Conservation (phyloP, 176 grass and related monocot species). For the Oryza brachyantha region DNA sequence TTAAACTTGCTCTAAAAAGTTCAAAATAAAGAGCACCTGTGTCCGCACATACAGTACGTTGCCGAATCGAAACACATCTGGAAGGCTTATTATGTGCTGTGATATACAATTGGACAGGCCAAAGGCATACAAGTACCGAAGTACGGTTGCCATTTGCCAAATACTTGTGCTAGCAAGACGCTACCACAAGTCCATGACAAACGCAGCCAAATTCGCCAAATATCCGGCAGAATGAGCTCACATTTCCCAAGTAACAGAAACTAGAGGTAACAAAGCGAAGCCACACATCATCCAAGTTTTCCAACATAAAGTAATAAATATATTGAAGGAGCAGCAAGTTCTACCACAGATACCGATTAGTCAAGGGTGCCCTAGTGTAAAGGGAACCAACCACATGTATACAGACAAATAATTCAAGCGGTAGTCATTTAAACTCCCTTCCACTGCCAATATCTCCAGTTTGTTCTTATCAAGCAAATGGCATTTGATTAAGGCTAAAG, state of each 20-base stretch:
- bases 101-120: not conserved
- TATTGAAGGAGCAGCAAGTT: slow-evolving; percentile 28
- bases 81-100: not conserved
- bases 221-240: not conserved
- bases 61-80: not conserved
- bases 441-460: slow-evolving; percentile 44
- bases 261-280: not conserved
- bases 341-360: slow-evolving; percentile 38
- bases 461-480: slow-evolving; percentile 54
- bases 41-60: not conserved
- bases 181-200: not conserved
- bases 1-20: too few species aligned
- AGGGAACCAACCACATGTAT: slow-evolving; percentile 47
- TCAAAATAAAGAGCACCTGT: not conserved
- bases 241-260: not conserved
- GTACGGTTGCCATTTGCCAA: not conserved
- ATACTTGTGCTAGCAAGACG: not conserved
- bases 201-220: not conserved
- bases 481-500: slow-evolving; percentile 38
- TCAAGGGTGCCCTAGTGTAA: slow-evolving; percentile 32
- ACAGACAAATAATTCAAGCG: slow-evolving; percentile 47
- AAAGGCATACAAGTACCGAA: not conserved
- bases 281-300: slow-evolving; percentile 13
- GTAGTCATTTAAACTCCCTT: slow-evolving; percentile 37
- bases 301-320: slow-evolving; percentile 37